These are phyloP conservation scores for Pilobolus umbonatus DNA, from an alignment of 192 early-diverging fungal genomes.

Conservation along the genomic window DNA sequence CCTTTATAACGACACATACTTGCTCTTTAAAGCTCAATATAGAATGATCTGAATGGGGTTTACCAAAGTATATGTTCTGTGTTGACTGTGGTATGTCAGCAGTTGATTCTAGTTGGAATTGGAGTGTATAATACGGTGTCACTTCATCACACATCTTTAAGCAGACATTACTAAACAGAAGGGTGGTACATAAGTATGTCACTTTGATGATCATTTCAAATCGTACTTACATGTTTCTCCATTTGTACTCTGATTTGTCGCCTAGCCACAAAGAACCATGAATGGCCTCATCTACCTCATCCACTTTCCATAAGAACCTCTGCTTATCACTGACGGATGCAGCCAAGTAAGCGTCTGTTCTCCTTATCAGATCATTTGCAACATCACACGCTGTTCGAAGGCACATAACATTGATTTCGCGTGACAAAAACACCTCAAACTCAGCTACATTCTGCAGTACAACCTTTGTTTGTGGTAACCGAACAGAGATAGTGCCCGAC, in stretches of 20 bases:
- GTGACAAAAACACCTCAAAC: slow-evolving; percentile 30
- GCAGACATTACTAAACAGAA: background rate
- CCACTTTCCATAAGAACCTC: slow-evolving; percentile 29
- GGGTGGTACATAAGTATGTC: background rate
- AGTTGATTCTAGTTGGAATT: slow-evolving; percentile 1
- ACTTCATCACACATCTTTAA: background rate
- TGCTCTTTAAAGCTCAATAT: slow-evolving; percentile 5
- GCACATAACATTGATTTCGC: slow-evolving; percentile 32
- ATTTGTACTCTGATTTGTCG: background rate
- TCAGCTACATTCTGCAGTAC: slow-evolving; percentile 24
- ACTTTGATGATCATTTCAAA: too few species aligned
- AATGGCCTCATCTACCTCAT: slow-evolving; percentile 32
- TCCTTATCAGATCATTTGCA: slow-evolving; percentile 26
- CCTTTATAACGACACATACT: background rate
- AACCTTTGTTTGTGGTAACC: slow-evolving; percentile 24
- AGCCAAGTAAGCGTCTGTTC: background rate
- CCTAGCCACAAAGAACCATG: slow-evolving; percentile 21
- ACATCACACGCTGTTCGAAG: slow-evolving; percentile 27
- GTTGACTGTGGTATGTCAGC: background rate
- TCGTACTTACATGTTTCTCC: slow-evolving; percentile 18
- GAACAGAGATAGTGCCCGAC: slow-evolving; percentile 21
- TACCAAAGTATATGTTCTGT: background rate
- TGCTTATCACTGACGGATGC: slow-evolving; percentile 14
- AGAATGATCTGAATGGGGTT: background rate
- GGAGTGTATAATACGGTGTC: slow-evolving; percentile 6